Percentiles rank a stretch among this genome's conserved stretches.
Evolutionary conservation across 352 stramenopile species (phyloP).

Genomic region (Elongisporangium undulatum): DNA sequence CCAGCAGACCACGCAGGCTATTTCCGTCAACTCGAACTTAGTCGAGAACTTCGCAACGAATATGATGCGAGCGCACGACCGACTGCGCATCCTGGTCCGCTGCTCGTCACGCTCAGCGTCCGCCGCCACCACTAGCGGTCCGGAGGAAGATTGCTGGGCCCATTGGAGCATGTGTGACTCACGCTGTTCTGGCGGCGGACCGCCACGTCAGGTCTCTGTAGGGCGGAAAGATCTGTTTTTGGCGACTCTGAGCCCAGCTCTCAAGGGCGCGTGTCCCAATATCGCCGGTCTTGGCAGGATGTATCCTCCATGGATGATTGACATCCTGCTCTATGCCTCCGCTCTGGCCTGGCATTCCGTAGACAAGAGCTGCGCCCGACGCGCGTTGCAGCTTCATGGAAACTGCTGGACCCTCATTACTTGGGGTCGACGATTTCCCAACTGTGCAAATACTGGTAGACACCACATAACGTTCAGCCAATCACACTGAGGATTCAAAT

Average conservation of each 20-base stretch:
- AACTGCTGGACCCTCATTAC: too few species aligned
- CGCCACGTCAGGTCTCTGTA: background rate
- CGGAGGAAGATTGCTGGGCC: background rate
- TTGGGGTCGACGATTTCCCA: too few species aligned
- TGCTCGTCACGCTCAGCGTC: background rate
- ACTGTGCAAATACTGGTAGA: too few species aligned
- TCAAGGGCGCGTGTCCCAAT: background rate
- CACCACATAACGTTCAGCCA: too few species aligned
- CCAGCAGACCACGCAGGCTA: background rate
- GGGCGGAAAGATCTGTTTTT: background rate
- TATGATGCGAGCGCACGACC: background rate
- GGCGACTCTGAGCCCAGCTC: background rate
- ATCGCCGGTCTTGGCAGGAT: background rate
- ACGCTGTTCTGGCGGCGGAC: background rate
- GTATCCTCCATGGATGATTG: background rate
- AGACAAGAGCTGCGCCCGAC: too few species aligned
- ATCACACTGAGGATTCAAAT: too few species aligned
- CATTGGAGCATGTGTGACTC: background rate
- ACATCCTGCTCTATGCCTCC: too few species aligned
- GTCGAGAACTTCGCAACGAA: background rate
- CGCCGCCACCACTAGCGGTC: background rate
- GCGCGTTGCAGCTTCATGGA: too few species aligned
- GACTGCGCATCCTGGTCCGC: background rate
- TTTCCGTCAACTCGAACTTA: background rate
- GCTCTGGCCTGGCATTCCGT: too few species aligned